Evolutionary conservation across 208 protist species (phyloP).

Genomic region (Crithidia acanthocephali): DNA sequence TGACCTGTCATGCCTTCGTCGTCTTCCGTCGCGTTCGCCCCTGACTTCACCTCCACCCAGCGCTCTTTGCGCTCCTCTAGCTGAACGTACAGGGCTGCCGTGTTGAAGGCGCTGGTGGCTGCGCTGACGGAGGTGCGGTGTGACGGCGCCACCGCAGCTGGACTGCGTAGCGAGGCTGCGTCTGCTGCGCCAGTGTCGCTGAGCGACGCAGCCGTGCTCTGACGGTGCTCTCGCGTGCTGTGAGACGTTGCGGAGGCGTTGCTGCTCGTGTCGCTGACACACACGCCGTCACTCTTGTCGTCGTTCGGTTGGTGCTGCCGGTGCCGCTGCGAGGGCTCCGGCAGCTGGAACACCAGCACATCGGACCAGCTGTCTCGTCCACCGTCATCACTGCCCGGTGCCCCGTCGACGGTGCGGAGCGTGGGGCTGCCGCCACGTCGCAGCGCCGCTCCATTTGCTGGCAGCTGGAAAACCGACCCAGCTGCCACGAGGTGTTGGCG

Average conservation of each 20-base stretch:
- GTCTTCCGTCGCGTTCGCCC: too few species aligned
- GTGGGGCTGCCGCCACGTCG: constrained; percentile 11
- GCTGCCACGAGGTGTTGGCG: constrained; percentile 23
- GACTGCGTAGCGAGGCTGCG: neutral
- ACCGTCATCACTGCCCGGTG: constrained; percentile 1
- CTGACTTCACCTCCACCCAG: constrained; percentile 12
- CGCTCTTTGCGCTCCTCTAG: constrained; percentile 20
- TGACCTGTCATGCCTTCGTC: too few species aligned
- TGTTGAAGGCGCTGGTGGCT: constrained; percentile 1
- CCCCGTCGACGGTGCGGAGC: neutral
- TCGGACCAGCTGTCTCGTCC: constrained; percentile 43
- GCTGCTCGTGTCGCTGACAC: too few species aligned
- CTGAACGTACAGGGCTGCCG: constrained; percentile 15
- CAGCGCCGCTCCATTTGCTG: constrained; percentile 16
- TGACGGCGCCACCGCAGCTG: neutral
- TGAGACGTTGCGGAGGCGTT: too few species aligned
- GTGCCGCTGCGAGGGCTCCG: neutral
- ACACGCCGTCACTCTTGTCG: neutral
- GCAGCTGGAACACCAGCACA: constrained; percentile 31
- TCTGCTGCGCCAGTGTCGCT: neutral
- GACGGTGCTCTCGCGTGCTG: neutral
- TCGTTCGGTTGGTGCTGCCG: neutral
- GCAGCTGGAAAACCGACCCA: constrained; percentile 28
- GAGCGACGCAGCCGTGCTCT: neutral
- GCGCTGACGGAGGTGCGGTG: neutral